Evolutionary conservation across 1,139 yeast genomes (phyloP).

Genomic region (Pichia sp.): DNA sequence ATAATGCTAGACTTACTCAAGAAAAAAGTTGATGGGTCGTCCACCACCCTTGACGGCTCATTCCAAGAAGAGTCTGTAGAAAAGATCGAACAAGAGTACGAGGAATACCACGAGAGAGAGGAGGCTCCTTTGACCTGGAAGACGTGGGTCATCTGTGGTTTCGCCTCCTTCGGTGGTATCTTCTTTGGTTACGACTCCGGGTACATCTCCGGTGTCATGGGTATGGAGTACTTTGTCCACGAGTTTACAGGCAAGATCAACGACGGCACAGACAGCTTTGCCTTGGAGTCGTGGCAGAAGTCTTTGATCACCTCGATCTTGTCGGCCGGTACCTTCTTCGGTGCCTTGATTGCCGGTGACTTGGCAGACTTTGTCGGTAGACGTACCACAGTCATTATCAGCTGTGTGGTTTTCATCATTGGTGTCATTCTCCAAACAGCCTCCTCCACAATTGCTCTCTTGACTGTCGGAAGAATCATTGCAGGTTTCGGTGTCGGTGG

Average conservation of each 20-base stretch:
- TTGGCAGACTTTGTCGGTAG: slow-evolving; percentile 58
- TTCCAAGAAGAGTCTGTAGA: slow-evolving; percentile 8
- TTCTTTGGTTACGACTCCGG: slow-evolving; percentile 60
- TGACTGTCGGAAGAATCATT: slow-evolving; percentile 56
- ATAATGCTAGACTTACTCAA: not conserved
- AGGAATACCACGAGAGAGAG: slow-evolving; percentile 22
- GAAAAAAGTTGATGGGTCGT: not conserved
- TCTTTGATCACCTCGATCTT: slow-evolving; percentile 54
- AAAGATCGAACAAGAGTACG: not conserved
- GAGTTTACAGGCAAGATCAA: slow-evolving; percentile 33
- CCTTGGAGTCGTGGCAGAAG: slow-evolving; percentile 30
- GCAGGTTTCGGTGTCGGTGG: slow-evolving; percentile 69
- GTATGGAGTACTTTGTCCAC: slow-evolving; percentile 45
- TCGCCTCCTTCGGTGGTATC: slow-evolving; percentile 54
- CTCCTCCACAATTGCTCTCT: slow-evolving; percentile 41
- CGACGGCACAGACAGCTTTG: slow-evolving; percentile 18
- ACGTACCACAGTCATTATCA: slow-evolving; percentile 50
- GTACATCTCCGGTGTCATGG: slow-evolving; percentile 54
- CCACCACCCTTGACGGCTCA: not conserved
- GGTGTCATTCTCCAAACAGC: slow-evolving; percentile 63
- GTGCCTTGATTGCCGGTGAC: slow-evolving; percentile 54
- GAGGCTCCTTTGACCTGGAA: slow-evolving; percentile 33
- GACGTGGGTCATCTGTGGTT: slow-evolving; percentile 34
- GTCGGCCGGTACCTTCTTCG: slow-evolving; percentile 56
- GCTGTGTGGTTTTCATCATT: slow-evolving; percentile 51